phyloP scores from a whole-genome alignment of 805 yeast genomes.

The Lachancea dasiensis region DNA sequence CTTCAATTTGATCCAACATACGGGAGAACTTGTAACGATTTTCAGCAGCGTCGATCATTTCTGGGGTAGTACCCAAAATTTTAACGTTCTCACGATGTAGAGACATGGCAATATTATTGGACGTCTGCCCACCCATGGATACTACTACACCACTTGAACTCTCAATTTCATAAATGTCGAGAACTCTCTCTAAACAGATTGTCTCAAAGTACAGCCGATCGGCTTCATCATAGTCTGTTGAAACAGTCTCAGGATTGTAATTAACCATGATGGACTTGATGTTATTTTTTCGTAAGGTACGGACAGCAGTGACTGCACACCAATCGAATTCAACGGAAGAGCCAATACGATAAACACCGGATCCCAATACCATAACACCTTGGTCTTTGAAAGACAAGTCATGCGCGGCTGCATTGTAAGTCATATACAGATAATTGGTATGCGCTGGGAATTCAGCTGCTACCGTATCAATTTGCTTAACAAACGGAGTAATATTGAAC shows the following conservation, averaged over 20 bases:
- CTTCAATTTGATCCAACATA: slow-evolving; percentile 93
- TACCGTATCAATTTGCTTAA: slow-evolving; percentile 95
- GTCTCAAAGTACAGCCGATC: slow-evolving; percentile 96
- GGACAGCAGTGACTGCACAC: slow-evolving; percentile 97
- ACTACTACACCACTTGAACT: slow-evolving; percentile 86
- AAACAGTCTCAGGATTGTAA: slow-evolving; percentile 97
- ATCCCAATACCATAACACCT: slow-evolving; percentile 93
- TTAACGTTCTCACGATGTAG: slow-evolving; percentile 92
- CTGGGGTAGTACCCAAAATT: slow-evolving; percentile 95
- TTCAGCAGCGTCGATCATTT: slow-evolving; percentile 97
- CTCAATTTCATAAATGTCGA: slow-evolving; percentile 92
- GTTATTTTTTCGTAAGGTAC: slow-evolving; percentile 83
- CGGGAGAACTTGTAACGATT: slow-evolving; percentile 96
- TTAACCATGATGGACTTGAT: slow-evolving; percentile 93
- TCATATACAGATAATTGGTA: slow-evolving; percentile 91
- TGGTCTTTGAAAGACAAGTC: slow-evolving; percentile 87
- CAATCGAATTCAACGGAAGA: slow-evolving; percentile 98
- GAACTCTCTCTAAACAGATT: slow-evolving; percentile 85
- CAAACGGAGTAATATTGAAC: slow-evolving; percentile 82
- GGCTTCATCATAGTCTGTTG: slow-evolving; percentile 98
- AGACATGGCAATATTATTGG: slow-evolving; percentile 91
- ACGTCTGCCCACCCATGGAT: slow-evolving; percentile 98
- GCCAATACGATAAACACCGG: slow-evolving; percentile 98
- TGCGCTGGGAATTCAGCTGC: slow-evolving; percentile 98
- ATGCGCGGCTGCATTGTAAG: slow-evolving; percentile 85